Evolutionary conservation across 1,284 basidiomycete species (phyloP).

Genomic region (Malassezia psittaci): DNA sequence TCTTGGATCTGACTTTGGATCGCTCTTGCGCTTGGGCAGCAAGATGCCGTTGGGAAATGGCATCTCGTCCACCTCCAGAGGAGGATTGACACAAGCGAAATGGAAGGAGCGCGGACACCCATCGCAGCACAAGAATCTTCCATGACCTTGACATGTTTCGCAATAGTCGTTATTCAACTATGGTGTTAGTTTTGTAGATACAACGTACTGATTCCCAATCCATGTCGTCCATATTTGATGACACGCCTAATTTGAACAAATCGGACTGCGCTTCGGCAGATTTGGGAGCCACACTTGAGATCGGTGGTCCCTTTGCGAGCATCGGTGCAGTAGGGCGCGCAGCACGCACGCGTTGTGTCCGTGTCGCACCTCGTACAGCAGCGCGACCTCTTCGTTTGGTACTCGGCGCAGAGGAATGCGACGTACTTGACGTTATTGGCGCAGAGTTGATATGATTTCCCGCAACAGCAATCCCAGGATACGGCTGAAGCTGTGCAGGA

Average conservation of each 20-base stretch:
- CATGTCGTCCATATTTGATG: constrained; percentile 3
- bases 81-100: constrained; percentile 88
- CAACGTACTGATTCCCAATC: constrained; percentile 7
- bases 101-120: constrained; percentile 94
- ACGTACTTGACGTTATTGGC: too few relatives aligned
- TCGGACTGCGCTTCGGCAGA: constrained; percentile 3
- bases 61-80: constrained; percentile 73
- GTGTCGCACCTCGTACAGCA: not conserved
- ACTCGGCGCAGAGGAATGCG: not conserved
- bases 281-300: not conserved
- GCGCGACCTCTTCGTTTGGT: not conserved
- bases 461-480: not conserved
- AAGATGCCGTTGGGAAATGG: constrained; percentile 48
- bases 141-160: constrained; percentile 66
- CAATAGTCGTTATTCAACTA: constrained; percentile 80
- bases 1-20: constrained; percentile 5
- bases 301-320: not conserved
- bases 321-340: not conserved
- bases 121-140: constrained; percentile 74
- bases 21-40: constrained; percentile 11
- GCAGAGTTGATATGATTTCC: not conserved
- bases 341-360: constrained; percentile 2
- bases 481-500: not conserved
- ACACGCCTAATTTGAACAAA: not conserved
- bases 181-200: not conserved